Percentiles rank a stretch among this genome's conserved stretches.
Evolutionary conservation across 108 stramenopile genomes (phyloP).

Genomic region (Cylindrotheca closterium): DNA sequence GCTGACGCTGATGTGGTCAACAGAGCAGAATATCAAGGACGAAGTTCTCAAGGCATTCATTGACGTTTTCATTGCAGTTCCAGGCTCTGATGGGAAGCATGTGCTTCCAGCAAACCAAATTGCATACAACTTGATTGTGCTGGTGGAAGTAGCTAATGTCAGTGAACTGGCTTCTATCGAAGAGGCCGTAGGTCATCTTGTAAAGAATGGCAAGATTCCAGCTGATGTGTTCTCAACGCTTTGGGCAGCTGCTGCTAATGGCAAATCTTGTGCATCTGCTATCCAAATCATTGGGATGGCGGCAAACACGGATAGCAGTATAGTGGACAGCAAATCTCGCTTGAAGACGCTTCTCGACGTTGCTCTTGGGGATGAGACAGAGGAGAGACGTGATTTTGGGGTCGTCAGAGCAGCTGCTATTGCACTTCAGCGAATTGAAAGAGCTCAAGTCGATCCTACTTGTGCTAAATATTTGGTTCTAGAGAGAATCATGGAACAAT

Average conservation of each 20-base stretch:
- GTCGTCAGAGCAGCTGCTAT: constrained; percentile 74
- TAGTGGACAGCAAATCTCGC: constrained; percentile 84
- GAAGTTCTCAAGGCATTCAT: constrained; percentile 90
- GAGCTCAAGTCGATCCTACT: constrained; percentile 58
- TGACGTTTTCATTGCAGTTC: constrained; percentile 86
- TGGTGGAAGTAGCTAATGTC: constrained; percentile 72
- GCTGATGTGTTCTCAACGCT: constrained; percentile 80
- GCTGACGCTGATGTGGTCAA: constrained; percentile 91
- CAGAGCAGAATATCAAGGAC: constrained; percentile 78
- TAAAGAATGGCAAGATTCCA: constrained; percentile 76
- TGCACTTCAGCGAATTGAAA: constrained; percentile 72
- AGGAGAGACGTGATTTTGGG: constrained; percentile 77
- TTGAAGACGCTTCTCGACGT: constrained; percentile 76
- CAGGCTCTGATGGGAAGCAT: constrained; percentile 78
- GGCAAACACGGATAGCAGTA: constrained; percentile 79
- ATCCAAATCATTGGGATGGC: constrained; percentile 88
- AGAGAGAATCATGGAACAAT: constrained; percentile 73
- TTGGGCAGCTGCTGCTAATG: constrained; percentile 72
- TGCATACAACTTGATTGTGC: constrained; percentile 83
- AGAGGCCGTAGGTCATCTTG: constrained; percentile 84
- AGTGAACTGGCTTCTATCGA: constrained; percentile 93
- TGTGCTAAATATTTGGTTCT: constrained; percentile 78
- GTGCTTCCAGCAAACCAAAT: constrained; percentile 73
- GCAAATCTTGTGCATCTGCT: constrained; percentile 65
- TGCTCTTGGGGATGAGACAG: constrained; percentile 77